Evolutionary conservation across 2,329 filamentous ascomycete genomes (phyloP).

Genomic region (Neofusicoccum ribis): DNA sequence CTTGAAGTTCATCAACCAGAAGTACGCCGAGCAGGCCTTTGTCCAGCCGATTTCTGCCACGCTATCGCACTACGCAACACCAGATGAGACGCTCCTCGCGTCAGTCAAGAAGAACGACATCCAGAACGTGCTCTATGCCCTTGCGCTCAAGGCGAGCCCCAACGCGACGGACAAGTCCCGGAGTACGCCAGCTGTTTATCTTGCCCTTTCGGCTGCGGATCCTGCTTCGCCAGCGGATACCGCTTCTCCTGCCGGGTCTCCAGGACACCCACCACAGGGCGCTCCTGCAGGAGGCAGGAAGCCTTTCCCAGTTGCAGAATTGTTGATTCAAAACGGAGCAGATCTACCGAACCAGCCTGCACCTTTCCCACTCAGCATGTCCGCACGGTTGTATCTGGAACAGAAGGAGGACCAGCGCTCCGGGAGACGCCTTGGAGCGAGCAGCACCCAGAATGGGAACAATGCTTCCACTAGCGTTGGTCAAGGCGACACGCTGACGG

Average conservation of each 20-base stretch:
- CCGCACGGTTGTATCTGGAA: slow-evolving; percentile 81
- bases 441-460: not conserved
- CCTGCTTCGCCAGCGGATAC: slow-evolving; percentile 70
- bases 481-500: slow-evolving; percentile 60
- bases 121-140: slow-evolving; percentile 84
- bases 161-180: slow-evolving; percentile 84
- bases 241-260: slow-evolving; percentile 45
- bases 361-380: slow-evolving; percentile 78
- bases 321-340: slow-evolving; percentile 90
- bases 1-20: slow-evolving; percentile 90
- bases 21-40: slow-evolving; percentile 83
- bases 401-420: slow-evolving; percentile 61
- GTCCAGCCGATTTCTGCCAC: slow-evolving; percentile 76
- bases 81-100: slow-evolving; percentile 86
- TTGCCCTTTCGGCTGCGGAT: slow-evolving; percentile 89
- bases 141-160: slow-evolving; percentile 82
- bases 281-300: slow-evolving; percentile 46
- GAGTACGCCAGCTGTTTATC: slow-evolving; percentile 83
- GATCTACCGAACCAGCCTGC: slow-evolving; percentile 76
- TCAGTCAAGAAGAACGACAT: slow-evolving; percentile 97
- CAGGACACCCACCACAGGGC: slow-evolving; percentile 43
- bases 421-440: slow-evolving; percentile 27
- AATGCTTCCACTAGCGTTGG: slow-evolving; percentile 24
- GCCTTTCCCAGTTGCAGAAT: slow-evolving; percentile 84
- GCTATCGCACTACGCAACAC: slow-evolving; percentile 71